Evolutionary conservation across 2,329 filamentous ascomycete genomes (phyloP), one percentile per base, ranked within the genome.

Genomic region (Fusarium lateritium): DNA sequence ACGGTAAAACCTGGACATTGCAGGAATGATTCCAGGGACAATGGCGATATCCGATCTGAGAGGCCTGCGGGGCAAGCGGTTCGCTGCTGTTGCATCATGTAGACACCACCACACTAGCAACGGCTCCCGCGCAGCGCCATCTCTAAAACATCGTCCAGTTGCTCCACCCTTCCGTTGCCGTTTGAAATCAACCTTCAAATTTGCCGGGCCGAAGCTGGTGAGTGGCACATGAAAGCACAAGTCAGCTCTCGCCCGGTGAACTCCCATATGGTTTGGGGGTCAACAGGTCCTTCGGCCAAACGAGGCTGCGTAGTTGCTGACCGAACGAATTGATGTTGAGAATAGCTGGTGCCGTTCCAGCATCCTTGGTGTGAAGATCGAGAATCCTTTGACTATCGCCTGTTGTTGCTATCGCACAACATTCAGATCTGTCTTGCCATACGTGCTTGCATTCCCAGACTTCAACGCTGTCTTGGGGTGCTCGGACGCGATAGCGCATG

Each of bases 111-210:
- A 61, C 58, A 68, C 67, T 65, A 65, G 62, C 43, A 69, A 69
- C 65, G 65, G 66, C 66, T 69, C 62, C 61, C 55, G 56, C 60
- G 52, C 54, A 60, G 66, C 65, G 39, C 56, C 61, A 69, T 69
- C 39, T 61, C 49, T 47, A 39, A n/a, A 59, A 51, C 49, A 45
- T 62, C 46, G 47, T 42, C 54, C 49, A 53, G 49, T 44, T 56
- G 69, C 60, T 63, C 61, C 61, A 57, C 65, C 34, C 36, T 47
- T 31, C 21, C 44, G 36, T 42, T 31, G 49, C 31, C 38, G 44
- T 42, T 50, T 40, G 39, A 47, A 17, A 33, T 51, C 14, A 40
- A 42, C 39, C 19, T 31, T 7, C 47, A 47, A 24, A 26, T 43
- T 38, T 58, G 43, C 36, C 36, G 22, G 42, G 26, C 22, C 46